Evolutionary conservation across 2,329 filamentous ascomycete species (phyloP), one percentile per base, ranked within the genome.

Genomic region (Aureobasidium sp.): DNA sequence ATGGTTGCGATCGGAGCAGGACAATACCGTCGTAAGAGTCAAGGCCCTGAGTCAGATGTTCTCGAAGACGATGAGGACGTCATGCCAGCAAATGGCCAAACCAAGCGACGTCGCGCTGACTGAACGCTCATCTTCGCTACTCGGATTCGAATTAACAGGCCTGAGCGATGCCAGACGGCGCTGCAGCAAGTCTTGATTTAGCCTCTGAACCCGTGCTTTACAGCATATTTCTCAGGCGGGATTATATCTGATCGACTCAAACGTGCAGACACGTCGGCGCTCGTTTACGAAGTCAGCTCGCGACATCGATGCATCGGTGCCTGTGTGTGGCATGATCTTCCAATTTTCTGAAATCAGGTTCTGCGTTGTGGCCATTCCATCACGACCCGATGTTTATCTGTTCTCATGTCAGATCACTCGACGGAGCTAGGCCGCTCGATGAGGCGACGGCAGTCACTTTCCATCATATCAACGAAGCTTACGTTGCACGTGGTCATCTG

Each of bases 11-110:
- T 87, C 59, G 85, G 85, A 0, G 82, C 84, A 0, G 93, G 93
- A 12, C 96, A 94, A 51, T 93, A 96, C 82, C 83, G 93, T 67
- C 84, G 91, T 63, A 88, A 91, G 72, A 96, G 90, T 72, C 86
- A 90, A 12, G 90, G 89, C 1, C 87, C 88, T 62, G 84, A 84
- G 53, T 81, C 87, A 67, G 86, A 87, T 64, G 86, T 85, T 66
- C 85, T 86, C 68, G 83, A 85, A 62, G 78, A 75, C 20, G 80
- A 80, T 29, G 77, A 73, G 2, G 77, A 63, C 5, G 66, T 65
- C 10, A 36, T n/a, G 20, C 50, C 29, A n/a, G 53, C 59, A 1
- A 65, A 65, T 60, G 62, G 65, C 32, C 44, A 52, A 5, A 34
- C 62, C 27, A 65, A 65, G 39, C 42, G 62, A 27, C 62, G 62